Base-by-base conservation (phyloP, 1,139 yeast species). In the Pichia sp. region DNA sequence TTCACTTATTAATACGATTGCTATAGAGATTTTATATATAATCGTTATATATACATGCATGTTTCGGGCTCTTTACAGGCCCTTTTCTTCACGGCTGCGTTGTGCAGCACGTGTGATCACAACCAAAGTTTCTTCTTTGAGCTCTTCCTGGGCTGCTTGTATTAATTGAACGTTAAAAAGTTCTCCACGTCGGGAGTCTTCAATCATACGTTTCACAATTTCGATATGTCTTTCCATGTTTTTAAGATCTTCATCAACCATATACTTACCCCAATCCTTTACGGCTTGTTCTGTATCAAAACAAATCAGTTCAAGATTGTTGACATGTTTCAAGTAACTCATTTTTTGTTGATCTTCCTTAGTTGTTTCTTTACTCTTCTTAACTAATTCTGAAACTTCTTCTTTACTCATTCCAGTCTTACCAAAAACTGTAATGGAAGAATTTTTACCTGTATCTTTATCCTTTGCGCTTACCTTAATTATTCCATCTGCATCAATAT, bases 401-500 rank as follows among this genome's bases (percentile, higher is more conserved):
- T 71, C 72, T 51, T 79, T 81, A 1, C 83, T 69, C 47, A 83
- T 62, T 1, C 86, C 87, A 2, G 83, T 72, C 47, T 79, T 79
- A 2, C 81, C 84, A 20, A 81, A 74, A 0, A 83, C 87, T 30
- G 82, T 81, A 35, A 83, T 80, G 1, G 86, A 78, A 3, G 74
- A 64, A 33, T 64, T 65, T 48, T 66, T 62, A 7, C 74, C 74
- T 19, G 80, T 76, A 1, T 80, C 77, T 49, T 73, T 75, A 53
- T 83, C 93, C 22, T 68, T 66, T 0, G 91, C 93, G 45, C 79
- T 69, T 2, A 83, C 91, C 50, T 80, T 79, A 42, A 83, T 80
- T 38, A 83, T 83, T 14, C 94, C 93, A 63, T 83, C 91, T 0
- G 88, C 89, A 62, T 83, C 89, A 43, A 83, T 80, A 56, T 78